A percentile compares a stretch with the other conserved stretches of the same genome.
Conservation (phyloP, 139 green algal species). For the Micractinium conductrix region DNA sequence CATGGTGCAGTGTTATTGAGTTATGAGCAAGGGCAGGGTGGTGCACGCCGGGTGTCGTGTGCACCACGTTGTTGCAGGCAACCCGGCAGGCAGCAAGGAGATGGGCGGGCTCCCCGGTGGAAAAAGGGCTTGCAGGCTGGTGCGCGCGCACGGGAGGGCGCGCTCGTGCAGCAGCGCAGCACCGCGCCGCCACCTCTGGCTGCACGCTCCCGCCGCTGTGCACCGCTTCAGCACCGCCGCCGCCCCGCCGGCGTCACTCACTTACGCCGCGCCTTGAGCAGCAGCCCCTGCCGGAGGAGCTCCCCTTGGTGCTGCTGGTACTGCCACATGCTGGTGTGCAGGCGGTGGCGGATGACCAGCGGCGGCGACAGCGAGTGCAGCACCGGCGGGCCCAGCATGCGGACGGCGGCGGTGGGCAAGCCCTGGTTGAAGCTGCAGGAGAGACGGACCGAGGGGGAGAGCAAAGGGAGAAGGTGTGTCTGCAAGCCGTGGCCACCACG, state of each 20-base stretch:
- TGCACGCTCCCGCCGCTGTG: not conserved
- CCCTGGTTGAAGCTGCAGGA: not conserved
- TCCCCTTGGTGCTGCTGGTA: not conserved
- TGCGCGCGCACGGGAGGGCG: not conserved
- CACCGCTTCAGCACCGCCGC: not conserved
- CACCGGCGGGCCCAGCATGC: constrained; percentile 24
- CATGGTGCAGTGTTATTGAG: too few species aligned
- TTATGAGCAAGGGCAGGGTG: too few species aligned
- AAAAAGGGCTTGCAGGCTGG: not conserved
- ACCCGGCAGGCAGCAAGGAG: too few species aligned
- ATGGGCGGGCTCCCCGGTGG: too few species aligned
- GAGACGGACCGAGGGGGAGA: not conserved
- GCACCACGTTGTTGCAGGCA: too few species aligned
- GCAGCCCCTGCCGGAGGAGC: constrained; percentile 13
- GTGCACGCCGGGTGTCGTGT: too few species aligned
- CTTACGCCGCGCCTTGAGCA: constrained; percentile 14
- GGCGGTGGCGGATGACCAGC: not conserved
- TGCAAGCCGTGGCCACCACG: too few species aligned
- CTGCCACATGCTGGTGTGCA: not conserved
- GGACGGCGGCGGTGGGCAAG: not conserved
- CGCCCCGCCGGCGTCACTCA: not conserved
- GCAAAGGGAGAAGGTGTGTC: not conserved
- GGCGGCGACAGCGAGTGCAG: not conserved
- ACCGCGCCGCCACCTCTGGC: not conserved
- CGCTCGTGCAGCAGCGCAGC: not conserved